Conservation (phyloP, 2,329 filamentous ascomycete genomes). For the Verticillium dahliae region DNA sequence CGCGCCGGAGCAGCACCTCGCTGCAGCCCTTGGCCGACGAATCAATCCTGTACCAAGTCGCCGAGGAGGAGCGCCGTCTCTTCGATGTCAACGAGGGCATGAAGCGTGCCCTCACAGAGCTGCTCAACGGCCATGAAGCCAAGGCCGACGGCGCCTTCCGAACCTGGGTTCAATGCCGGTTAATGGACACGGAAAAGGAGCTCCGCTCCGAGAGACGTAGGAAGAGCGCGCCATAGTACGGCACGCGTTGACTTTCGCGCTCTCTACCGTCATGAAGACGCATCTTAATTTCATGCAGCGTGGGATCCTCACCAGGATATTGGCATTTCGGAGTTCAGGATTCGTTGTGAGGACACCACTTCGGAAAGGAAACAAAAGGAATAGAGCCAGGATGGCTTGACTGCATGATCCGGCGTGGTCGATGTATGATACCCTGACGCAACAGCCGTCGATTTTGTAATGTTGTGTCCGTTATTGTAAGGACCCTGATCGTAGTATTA, state of each 20-base stretch:
- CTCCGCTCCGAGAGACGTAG: constrained; percentile 45
- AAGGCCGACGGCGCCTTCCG: constrained; percentile 44
- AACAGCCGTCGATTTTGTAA: background rate
- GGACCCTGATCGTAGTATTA: background rate
- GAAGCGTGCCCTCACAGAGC: constrained; percentile 54
- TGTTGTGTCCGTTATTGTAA: background rate
- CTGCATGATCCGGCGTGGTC: background rate
- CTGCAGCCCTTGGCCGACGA: constrained; percentile 26
- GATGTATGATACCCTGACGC: background rate
- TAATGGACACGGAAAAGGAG: constrained; percentile 56
- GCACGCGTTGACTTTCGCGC: background rate
- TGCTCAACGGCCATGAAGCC: constrained; percentile 53
- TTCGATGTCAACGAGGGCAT: constrained; percentile 53
- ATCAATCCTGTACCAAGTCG: constrained; percentile 40
- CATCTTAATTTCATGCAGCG: background rate
- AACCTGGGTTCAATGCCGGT: constrained; percentile 50
- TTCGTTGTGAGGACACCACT: background rate
- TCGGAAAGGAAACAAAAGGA: background rate
- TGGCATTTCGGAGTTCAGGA: background rate
- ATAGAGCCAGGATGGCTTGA: background rate
- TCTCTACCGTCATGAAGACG: background rate
- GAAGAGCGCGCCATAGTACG: constrained; percentile 8
- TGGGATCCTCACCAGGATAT: background rate
- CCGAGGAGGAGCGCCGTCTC: constrained; percentile 45
- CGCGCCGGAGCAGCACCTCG: constrained; percentile 6